Conservation (phyloP, 2,329 filamentous ascomycete species). For the Aureobasidium leucospermi region DNA sequence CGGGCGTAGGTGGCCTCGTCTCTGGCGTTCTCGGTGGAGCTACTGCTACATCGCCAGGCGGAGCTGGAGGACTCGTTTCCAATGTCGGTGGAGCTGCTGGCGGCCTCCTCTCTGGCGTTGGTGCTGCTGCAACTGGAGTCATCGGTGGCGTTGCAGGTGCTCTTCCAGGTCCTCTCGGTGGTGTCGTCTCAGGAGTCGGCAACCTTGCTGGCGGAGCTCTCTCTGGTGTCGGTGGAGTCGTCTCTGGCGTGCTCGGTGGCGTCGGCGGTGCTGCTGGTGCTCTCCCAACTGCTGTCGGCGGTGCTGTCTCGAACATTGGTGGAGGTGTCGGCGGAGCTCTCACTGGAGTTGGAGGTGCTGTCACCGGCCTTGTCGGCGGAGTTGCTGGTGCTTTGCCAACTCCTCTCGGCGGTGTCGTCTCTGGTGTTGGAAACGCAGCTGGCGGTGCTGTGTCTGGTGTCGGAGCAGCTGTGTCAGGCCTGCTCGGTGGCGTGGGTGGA, state of each 20-base stretch:
- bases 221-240: neutral
- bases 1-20: neutral
- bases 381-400: neutral
- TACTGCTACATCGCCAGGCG: neutral
- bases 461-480: neutral
- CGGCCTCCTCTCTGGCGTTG: neutral
- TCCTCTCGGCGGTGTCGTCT: constrained; percentile 1
- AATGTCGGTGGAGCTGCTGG: neutral
- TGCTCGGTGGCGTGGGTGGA: neutral
- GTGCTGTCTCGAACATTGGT: neutral
- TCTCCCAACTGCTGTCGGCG: neutral
- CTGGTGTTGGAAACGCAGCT: neutral
- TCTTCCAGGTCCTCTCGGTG: neutral
- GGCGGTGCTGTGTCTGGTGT: neutral
- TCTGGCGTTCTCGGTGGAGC: neutral
- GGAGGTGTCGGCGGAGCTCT: neutral
- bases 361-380: neutral
- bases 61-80: neutral
- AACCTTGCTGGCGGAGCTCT: neutral
- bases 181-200: neutral
- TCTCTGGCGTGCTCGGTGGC: neutral
- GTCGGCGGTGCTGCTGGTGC: neutral
- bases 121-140: neutral
- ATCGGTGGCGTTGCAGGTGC: neutral
- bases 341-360: neutral